Base-by-base conservation (phyloP, 73 alveolate species). In the Paramecium pentaurelia region DNA sequence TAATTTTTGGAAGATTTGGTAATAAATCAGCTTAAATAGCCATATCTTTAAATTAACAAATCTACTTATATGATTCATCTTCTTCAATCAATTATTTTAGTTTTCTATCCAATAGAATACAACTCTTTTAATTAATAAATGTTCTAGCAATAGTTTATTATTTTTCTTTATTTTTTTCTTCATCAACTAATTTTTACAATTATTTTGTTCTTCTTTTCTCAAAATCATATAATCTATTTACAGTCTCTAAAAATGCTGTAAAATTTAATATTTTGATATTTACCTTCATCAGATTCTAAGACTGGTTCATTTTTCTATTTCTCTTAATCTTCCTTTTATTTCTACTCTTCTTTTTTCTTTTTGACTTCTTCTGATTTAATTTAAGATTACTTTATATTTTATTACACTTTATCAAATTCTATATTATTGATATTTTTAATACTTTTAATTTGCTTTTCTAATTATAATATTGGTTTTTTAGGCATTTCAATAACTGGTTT, bases 151-250 rank as follows among this genome's bases (percentile, higher is more conserved):
- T 8, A 12, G 28, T 22, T 37, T 36, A 1, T 37, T 73, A 36
- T 73, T 32, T 73, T 11, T 73, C 87, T 18, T 73, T 73, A 3
- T 14, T 44, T 40, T 37, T 73, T 18, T 73, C 60, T 73, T 73
- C 87, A 36, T 73, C 60, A 36, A 73, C 60, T 20, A 40, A 8
- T 14, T 73, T 73, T 6, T 73, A 16, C 40, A 73, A 34, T 73
- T 73, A 34, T 37, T 73, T 37, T 11, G 16, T 38, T 73, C 64
- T 73, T 73, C 87, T 73, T 73, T 38, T 73, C 40, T 73, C 87
- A 73, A 30, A 73, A 37, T 73, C 60, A 73, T 73, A 73, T 14
- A 73, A 73, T 73, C 87, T 73, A 34, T 73, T 40, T n/a, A 73
- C 87, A 37, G 87, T 73, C 40, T 73, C 87, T 27, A 73, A 73